A percentile compares a stretch with the other conserved stretches of the same genome.
Conservation (phyloP, 2,329 filamentous ascomycete species). For the Xylaria sp. region DNA sequence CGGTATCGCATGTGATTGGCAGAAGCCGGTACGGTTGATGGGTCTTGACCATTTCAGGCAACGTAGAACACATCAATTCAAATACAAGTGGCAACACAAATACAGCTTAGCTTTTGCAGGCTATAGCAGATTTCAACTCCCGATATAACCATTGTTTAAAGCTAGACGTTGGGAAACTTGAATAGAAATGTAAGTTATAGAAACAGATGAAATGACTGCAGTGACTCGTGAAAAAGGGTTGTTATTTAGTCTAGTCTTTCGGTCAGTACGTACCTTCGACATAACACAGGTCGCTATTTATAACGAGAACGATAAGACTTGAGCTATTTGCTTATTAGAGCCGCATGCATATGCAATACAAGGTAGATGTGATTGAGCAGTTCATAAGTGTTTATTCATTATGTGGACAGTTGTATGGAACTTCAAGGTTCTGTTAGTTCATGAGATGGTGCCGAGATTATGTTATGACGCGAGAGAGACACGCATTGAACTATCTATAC, state of each 20-base stretch:
- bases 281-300: not conserved
- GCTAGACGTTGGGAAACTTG: too few relatives aligned
- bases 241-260: too few relatives aligned
- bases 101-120: not conserved
- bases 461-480: constrained; percentile 3
- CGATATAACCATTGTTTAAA: too few relatives aligned
- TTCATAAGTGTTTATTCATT: not conserved
- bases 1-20: constrained; percentile 39
- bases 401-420: not conserved
- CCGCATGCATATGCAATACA: not conserved
- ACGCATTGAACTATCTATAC: too few relatives aligned
- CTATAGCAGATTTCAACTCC: too few relatives aligned
- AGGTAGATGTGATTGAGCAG: not conserved
- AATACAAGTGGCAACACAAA: not conserved
- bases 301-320: not conserved
- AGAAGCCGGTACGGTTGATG: not conserved
- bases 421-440: not conserved
- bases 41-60: constrained; percentile 16
- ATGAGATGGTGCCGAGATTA: not conserved
- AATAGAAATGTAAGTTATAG: too few relatives aligned
- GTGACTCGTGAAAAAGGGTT: not conserved
- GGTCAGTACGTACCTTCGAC: too few relatives aligned
- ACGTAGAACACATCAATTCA: not conserved
- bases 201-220: not conserved
- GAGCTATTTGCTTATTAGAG: not conserved